Evolutionary conservation across 192 early-diverging fungal genomes (phyloP), one percentile per base, ranked within the genome.

Genomic region (Chytriomyces confervae): DNA sequence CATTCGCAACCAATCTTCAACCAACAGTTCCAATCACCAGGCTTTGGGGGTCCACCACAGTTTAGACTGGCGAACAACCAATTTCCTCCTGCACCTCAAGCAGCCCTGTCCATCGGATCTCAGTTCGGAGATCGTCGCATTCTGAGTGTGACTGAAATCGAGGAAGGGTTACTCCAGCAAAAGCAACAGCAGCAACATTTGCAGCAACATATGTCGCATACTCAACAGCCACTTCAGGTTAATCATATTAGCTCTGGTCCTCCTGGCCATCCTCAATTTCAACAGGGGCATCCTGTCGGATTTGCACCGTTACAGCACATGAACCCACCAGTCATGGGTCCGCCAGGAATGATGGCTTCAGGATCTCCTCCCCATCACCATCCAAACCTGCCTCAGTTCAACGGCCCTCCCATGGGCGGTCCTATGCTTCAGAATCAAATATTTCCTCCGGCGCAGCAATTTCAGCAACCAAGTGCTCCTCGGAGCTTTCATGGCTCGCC

Each of bases 71-170:
- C 36, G 0, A 36, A 36, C 36, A 36, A 36, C 36, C 36, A 36
- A 36, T 36, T 36, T 36, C 36, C 36, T 36, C 4, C 36, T 36
- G 36, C 36, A 36, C 36, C 36, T 36, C 36, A 36, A 36, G 36
- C 36, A 36, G 36, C 0, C 36, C 2, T 36, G 36, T 36, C 36
- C 36, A 36, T 36, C 36, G 36, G 36, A 36, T 36, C 27, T 45
- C 60, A 48, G 69, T 48, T 51, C 23, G 49, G 67, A 72, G 78
- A 80, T 45, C 43, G 62, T 24, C 75, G 69, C 20, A 57, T 78
- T 16, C 79, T 82, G 65, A 77, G 79, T 63, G 72, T 81, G 18
- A 75, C 69, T 5, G 83, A 84, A 69, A 24, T 84, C 24, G 83
- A 84, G 62, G 76, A 78, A 18, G 63, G 27, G 7, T 60, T 80